Conservation (phyloP, 2,329 filamentous ascomycete species). For the Fonsecaea erecta region DNA sequence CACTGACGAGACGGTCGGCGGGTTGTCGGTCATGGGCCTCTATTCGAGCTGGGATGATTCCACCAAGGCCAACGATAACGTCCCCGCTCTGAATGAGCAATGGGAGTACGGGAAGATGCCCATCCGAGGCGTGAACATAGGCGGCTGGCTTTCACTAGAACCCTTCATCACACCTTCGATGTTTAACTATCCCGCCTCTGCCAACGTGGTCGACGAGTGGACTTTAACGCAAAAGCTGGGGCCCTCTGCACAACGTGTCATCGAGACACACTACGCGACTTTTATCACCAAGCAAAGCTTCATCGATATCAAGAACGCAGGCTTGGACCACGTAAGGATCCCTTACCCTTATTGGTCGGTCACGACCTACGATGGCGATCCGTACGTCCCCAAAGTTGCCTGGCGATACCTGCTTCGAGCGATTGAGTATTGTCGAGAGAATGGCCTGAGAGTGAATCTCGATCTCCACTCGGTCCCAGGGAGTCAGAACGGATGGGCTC, state of each 20-base stretch:
- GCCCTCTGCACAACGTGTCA: conserved; percentile 62
- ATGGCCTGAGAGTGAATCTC: conserved; percentile 89
- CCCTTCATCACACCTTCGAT: conserved; percentile 95
- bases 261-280: conserved; percentile 84
- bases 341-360: conserved; percentile 96
- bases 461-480: conserved; percentile 92
- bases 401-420: conserved; percentile 92
- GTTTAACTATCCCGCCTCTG: conserved; percentile 69
- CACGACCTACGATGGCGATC: conserved; percentile 79
- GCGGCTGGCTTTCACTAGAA: conserved; percentile 91
- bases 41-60: conserved; percentile 86
- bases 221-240: conserved; percentile 76
- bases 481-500: conserved; percentile 97
- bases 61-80: conserved; percentile 73
- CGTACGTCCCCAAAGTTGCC: conserved; percentile 81
- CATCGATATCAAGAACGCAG: conserved; percentile 79
- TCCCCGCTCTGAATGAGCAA: conserved; percentile 73
- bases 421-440: conserved; percentile 92
- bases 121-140: conserved; percentile 87
- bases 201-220: conserved; percentile 83
- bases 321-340: conserved; percentile 95
- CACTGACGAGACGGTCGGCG: conserved; percentile 81
- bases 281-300: conserved; percentile 89
- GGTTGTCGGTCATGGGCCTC: conserved; percentile 88
- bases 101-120: conserved; percentile 82